Conservation (phyloP, 805 yeast species). For the Candida sakaeoensis region DNA sequence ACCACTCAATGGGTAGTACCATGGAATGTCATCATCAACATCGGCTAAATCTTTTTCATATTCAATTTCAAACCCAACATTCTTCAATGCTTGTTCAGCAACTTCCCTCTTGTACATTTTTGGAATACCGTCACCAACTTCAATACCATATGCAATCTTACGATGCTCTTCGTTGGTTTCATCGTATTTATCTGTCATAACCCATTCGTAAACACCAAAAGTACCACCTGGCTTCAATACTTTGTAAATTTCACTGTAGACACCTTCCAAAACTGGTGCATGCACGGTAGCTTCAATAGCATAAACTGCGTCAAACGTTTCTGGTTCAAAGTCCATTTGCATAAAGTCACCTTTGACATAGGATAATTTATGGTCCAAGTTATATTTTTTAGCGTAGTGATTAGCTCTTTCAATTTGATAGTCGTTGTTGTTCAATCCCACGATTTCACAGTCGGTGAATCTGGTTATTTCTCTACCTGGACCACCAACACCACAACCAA, state of each 20-base stretch:
- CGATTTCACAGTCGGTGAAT: constrained; percentile 81
- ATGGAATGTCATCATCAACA: constrained; percentile 78
- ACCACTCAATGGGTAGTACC: constrained; percentile 97
- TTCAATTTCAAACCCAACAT: constrained; percentile 82
- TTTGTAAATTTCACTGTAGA: constrained; percentile 88
- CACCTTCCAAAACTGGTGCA: constrained; percentile 95
- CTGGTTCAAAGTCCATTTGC: constrained; percentile 95
- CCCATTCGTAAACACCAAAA: constrained; percentile 99
- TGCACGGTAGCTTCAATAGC: constrained; percentile 99
- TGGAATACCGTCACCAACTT: constrained; percentile 98
- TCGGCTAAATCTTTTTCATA: constrained; percentile 82
- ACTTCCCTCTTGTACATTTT: constrained; percentile 86
- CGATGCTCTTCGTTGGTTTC: constrained; percentile 85
- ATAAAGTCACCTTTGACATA: constrained; percentile 97
- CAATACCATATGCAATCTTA: constrained; percentile 93
- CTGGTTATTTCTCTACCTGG: constrained; percentile 96
- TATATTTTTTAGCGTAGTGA: constrained; percentile 64
- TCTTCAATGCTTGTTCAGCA: constrained; percentile 80
- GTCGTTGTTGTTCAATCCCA: constrained; percentile 95
- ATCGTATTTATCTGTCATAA: constrained; percentile 92
- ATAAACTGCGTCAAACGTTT: constrained; percentile 91
- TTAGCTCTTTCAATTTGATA: constrained; percentile 92
- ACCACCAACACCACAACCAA: constrained; percentile 99
- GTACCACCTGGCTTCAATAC: constrained; percentile 97
- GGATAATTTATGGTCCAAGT: constrained; percentile 68